phyloP scores from a whole-genome alignment of 2,329 filamentous ascomycete genomes.

The Hymenotorrendiella dingleyae region DNA sequence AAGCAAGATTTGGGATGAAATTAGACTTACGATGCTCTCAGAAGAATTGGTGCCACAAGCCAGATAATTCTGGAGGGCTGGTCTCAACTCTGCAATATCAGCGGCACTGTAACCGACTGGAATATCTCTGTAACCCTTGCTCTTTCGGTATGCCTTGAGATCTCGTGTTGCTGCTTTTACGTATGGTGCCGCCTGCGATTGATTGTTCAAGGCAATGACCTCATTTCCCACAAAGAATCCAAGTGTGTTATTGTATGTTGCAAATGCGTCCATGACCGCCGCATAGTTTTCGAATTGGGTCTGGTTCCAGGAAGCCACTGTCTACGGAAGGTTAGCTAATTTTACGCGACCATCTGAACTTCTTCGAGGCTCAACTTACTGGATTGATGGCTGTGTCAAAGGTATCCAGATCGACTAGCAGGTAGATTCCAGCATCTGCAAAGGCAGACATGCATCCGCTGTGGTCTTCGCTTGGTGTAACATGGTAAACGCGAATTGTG shows the following conservation, averaged over 20 bases:
- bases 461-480: constrained; percentile 67
- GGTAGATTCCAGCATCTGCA: constrained; percentile 73
- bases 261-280: constrained; percentile 27
- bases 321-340: constrained; percentile 34
- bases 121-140: constrained; percentile 71
- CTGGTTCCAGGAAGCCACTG: constrained; percentile 63
- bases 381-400: constrained; percentile 63
- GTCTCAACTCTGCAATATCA: constrained; percentile 65
- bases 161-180: constrained; percentile 78
- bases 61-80: constrained; percentile 63
- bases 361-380: constrained; percentile 34
- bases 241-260: constrained; percentile 67
- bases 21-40: constrained; percentile 50
- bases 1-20: no score
- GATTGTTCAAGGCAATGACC: constrained; percentile 59
- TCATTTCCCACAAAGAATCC: constrained; percentile 89
- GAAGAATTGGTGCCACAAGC: constrained; percentile 66
- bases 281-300: constrained; percentile 54
- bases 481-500: constrained; percentile 82
- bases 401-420: constrained; percentile 78
- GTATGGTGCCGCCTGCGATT: constrained; percentile 66
- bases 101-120: constrained; percentile 84
- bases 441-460: constrained; percentile 76
- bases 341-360: not conserved
- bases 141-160: constrained; percentile 73